These are phyloP conservation scores for Naematelia encephala DNA, from an alignment of 768 basidiomycete genomes.

Conservation along the genomic window DNA sequence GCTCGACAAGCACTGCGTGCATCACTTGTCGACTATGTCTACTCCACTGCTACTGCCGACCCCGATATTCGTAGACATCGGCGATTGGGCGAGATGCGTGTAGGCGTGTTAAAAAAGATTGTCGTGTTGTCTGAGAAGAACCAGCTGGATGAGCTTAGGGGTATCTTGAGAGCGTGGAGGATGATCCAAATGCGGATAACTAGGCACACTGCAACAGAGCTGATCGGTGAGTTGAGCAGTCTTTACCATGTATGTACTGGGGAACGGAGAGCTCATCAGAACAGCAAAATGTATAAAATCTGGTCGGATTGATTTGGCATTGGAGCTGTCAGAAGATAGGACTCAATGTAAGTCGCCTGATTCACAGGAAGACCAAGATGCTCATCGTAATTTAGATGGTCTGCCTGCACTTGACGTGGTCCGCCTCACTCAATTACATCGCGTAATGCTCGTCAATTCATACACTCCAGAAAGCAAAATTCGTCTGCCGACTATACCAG, in stretches of 20 bases:
- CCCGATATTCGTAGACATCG: not conserved
- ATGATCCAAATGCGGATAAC: conserved; percentile 13
- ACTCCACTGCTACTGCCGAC: not conserved
- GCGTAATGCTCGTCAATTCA: not conserved
- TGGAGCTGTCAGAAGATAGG: conserved; percentile 1
- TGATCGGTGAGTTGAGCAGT: conserved; percentile 15
- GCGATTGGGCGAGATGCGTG: not conserved
- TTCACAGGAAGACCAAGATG: not conserved
- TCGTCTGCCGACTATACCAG: not conserved
- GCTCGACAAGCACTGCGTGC: not conserved
- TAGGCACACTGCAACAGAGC: conserved; percentile 13
- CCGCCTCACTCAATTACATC: not conserved
- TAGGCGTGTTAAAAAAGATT: conserved; percentile 15
- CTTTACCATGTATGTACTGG: not conserved
- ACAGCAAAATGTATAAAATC: not conserved
- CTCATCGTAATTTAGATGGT: not conserved
- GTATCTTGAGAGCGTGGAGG: conserved; percentile 16
- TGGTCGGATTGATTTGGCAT: not conserved
- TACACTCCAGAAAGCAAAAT: not conserved
- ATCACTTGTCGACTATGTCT: not conserved
- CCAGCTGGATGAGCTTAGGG: conserved; percentile 13
- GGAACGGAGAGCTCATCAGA: not conserved
- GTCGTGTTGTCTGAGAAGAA: conserved; percentile 13
- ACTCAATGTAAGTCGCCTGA: conserved; percentile 1
- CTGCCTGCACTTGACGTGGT: not conserved